A percentile compares a stretch with the other conserved stretches of the same genome.
Conservation (phyloP, 106 monocot species). For the Platanthera zijinensis region DNA sequence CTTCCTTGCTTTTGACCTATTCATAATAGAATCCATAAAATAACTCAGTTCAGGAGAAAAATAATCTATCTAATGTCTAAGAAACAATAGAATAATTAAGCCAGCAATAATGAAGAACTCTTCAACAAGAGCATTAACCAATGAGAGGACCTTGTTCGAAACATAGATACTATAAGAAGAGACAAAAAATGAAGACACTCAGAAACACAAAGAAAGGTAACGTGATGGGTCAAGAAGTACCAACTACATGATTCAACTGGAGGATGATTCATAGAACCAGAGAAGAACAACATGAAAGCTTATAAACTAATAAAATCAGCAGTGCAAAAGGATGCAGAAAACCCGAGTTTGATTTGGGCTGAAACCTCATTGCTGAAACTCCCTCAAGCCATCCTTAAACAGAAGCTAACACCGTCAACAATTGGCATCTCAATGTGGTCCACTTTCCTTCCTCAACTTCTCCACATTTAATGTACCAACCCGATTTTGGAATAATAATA, state of each 20-base stretch:
- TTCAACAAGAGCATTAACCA: not conserved
- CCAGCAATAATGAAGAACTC: not conserved
- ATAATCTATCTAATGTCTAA: not conserved
- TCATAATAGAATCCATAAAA: not conserved
- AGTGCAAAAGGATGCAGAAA: not conserved
- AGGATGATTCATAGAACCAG: not conserved
- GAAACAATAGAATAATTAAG: conserved; percentile 2
- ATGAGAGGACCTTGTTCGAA: not conserved
- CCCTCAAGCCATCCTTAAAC: too few species aligned
- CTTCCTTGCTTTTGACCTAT: conserved; percentile 91
- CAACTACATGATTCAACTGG: not conserved
- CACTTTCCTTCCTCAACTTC: too few species aligned
- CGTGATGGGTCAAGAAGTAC: not conserved
- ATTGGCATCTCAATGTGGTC: too few species aligned
- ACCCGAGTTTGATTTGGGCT: not conserved
- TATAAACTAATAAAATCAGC: not conserved
- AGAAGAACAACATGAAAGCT: not conserved
- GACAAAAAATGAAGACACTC: not conserved
- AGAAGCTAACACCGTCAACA: too few species aligned
- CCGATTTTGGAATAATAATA: too few species aligned
- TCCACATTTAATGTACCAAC: too few species aligned
- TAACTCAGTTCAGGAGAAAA: not conserved
- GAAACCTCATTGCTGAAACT: too few species aligned
- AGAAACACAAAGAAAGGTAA: not conserved
- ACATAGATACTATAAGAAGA: not conserved